Conservation (phyloP, 805 yeast species). For the Yarrowia bubula region DNA sequence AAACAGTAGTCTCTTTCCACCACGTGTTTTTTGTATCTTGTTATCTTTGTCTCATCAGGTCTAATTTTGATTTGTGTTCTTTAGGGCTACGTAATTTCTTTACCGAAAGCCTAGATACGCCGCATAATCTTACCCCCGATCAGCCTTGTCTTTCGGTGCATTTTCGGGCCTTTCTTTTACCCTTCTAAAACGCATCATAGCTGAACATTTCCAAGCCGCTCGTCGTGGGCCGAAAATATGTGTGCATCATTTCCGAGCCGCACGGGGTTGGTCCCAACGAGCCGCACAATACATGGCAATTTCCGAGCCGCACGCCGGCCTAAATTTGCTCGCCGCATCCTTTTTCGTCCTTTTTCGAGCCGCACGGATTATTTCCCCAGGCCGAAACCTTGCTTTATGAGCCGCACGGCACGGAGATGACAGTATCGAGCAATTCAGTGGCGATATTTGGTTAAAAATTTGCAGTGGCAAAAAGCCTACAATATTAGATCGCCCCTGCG, state of each 20-base stretch:
- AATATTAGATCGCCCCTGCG: too few relatives aligned
- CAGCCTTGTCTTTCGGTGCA: background rate
- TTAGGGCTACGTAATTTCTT: too few relatives aligned
- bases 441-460: background rate
- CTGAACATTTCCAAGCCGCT: background rate
- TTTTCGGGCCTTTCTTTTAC: background rate
- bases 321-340: background rate
- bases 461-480: too few relatives aligned
- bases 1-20: too few relatives aligned
- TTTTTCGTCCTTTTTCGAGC: background rate
- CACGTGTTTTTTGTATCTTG: too few relatives aligned
- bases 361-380: background rate
- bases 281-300: background rate
- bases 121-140: background rate
- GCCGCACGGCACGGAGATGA: background rate
- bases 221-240: background rate
- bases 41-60: too few relatives aligned
- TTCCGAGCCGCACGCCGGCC: slow-evolving; percentile 1
- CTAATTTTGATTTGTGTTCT: too few relatives aligned
- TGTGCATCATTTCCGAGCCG: background rate
- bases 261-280: background rate
- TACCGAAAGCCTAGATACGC: background rate
- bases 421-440: background rate
- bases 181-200: background rate
- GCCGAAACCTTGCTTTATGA: background rate